These are phyloP conservation scores for Geotrichum restrictum DNA, from an alignment of 1,139 yeast genomes.

Conservation along the genomic window DNA sequence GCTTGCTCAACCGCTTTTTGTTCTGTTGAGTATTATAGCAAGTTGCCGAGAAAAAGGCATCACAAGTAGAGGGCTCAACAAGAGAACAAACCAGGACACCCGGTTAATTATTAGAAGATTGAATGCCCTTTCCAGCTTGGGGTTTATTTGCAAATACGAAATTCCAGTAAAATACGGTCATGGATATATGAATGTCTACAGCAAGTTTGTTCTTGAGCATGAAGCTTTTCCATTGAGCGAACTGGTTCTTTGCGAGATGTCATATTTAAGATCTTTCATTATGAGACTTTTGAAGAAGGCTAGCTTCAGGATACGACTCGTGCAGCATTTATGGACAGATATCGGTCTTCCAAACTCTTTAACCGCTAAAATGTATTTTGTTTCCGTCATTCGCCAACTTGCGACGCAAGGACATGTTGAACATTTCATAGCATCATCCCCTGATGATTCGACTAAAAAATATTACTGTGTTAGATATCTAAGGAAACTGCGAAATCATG, in stretches of 20 bases:
- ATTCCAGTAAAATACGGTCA: not conserved
- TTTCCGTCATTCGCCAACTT: conserved; percentile 8
- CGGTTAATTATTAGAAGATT: conserved; percentile 2
- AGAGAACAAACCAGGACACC: not conserved
- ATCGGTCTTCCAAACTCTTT: conserved; percentile 8
- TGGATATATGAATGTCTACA: not conserved
- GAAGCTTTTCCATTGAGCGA: not conserved
- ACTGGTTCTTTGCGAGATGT: not conserved
- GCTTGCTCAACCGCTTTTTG: conserved; percentile 1
- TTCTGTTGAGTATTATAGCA: conserved; percentile 4
- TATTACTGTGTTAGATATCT: conserved; percentile 6
- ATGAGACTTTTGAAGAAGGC: conserved; percentile 1
- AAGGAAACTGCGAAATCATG: not conserved
- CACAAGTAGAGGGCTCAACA: conserved; percentile 7
- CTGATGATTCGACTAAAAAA: not conserved
- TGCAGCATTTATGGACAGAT: conserved; percentile 5
- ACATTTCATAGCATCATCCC: not conserved
- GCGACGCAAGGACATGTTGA: not conserved
- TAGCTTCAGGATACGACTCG: not conserved
- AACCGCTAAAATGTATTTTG: conserved; percentile 3
- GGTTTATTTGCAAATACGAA: conserved; percentile 6
- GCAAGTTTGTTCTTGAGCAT: not conserved
- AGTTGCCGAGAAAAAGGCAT: conserved; percentile 9
- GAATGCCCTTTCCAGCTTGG: conserved; percentile 13
- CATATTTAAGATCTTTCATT: conserved; percentile 1